These are phyloP conservation scores for Populus hybrid DNA, from an alignment of 441 rosid genomes.

Conservation along the genomic window DNA sequence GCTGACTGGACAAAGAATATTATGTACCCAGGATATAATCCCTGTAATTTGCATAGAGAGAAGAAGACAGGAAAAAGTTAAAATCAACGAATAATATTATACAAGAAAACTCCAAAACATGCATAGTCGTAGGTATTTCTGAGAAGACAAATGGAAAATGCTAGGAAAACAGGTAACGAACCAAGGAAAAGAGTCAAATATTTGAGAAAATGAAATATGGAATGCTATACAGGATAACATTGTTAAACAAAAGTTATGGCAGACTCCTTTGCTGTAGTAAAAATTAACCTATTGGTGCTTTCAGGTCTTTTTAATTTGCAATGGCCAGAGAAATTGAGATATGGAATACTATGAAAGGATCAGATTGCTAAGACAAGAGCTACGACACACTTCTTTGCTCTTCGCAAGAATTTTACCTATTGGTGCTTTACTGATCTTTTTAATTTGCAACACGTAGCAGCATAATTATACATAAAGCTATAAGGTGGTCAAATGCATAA, in stretches of 20 bases:
- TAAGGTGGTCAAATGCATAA: background rate
- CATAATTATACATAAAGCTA: background rate
- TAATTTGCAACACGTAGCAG: background rate
- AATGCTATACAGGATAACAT: background rate
- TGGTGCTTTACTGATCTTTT: background rate
- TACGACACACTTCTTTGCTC: background rate
- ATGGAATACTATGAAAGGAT: background rate
- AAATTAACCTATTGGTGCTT: background rate
- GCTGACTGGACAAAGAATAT: slow-evolving; percentile 96
- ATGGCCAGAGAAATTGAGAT: background rate
- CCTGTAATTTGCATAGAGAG: slow-evolving; percentile 38
- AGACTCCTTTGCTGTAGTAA: background rate
- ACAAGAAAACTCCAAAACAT: slow-evolving; percentile 5
- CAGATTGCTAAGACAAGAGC: background rate
- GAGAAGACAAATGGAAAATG: background rate
- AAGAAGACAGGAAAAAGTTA: background rate
- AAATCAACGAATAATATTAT: background rate
- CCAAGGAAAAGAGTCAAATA: background rate
- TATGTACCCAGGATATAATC: slow-evolving; percentile 90
- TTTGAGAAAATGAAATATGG: background rate
- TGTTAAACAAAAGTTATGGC: background rate
- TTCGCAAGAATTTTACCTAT: background rate
- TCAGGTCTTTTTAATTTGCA: background rate
- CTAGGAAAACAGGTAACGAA: background rate
- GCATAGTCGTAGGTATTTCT: background rate